phyloP scores from a whole-genome alignment of 116 monocot genomes.

The Trichopus zeylanicus region DNA sequence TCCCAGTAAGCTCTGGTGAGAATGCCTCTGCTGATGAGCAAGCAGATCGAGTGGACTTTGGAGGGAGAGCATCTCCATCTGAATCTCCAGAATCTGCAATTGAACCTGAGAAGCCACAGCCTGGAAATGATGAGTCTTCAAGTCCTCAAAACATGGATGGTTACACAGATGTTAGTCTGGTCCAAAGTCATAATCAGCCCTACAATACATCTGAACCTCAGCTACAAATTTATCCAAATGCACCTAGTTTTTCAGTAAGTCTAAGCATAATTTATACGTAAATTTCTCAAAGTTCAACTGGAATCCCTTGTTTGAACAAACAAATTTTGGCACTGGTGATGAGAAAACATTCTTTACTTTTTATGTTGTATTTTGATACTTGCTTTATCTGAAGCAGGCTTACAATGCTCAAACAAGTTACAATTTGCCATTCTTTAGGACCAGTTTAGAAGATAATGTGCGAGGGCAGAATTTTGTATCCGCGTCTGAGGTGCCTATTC shows the following conservation, averaged over 20 bases:
- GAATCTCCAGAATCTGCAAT: slow-evolving; percentile 19
- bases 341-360: too few species aligned
- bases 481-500: slow-evolving; percentile 36
- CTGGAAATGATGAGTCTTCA: slow-evolving; percentile 19
- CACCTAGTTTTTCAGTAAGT: slow-evolving; percentile 51
- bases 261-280: background rate
- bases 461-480: slow-evolving; percentile 23
- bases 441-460: slow-evolving; percentile 26
- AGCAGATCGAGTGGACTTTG: slow-evolving; percentile 14
- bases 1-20: slow-evolving; percentile 1
- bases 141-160: slow-evolving; percentile 22
- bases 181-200: slow-evolving; percentile 32
- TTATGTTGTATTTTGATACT: too few species aligned
- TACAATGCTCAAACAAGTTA: slow-evolving; percentile 39
- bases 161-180: slow-evolving; percentile 40
- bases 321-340: background rate
- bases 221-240: slow-evolving; percentile 15
- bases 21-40: slow-evolving; percentile 21
- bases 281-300: background rate
- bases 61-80: slow-evolving; percentile 22
- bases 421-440: slow-evolving; percentile 36
- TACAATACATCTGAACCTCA: slow-evolving; percentile 20
- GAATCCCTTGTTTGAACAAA: background rate
- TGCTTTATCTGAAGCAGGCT: slow-evolving; percentile 26
- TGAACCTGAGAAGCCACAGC: slow-evolving; percentile 13